phyloP scores from a whole-genome alignment of 1,284 basidiomycete genomes.

The Puccinia novopanici region DNA sequence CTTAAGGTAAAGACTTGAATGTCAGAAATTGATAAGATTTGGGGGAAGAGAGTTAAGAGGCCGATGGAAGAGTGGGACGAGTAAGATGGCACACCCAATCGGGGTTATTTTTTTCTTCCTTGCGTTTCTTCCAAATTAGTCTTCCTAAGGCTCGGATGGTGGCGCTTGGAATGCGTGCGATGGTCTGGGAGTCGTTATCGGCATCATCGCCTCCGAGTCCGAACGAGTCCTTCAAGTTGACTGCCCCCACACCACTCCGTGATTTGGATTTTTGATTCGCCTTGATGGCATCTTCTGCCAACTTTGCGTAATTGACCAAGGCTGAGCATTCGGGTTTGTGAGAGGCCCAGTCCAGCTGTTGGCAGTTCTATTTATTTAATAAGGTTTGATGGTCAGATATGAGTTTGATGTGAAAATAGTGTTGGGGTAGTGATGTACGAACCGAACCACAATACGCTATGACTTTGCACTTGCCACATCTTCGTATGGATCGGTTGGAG shows the following conservation, averaged over 20 bases:
- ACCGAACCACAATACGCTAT: slow-evolving; percentile 75
- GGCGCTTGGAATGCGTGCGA: slow-evolving; percentile 65
- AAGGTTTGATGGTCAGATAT: neutral
- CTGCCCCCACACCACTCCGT: slow-evolving; percentile 5
- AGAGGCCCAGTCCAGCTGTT: slow-evolving; percentile 71
- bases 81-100: slow-evolving; percentile 65
- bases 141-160: slow-evolving; percentile 66
- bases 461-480: slow-evolving; percentile 71
- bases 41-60: neutral
- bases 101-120: slow-evolving; percentile 64
- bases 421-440: no score
- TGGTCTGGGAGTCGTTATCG: slow-evolving; percentile 41
- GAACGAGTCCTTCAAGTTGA: slow-evolving; percentile 2
- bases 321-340: slow-evolving; percentile 78
- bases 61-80: neutral
- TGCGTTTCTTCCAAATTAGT: slow-evolving; percentile 60
- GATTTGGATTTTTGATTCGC: slow-evolving; percentile 53
- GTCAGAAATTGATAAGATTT: neutral
- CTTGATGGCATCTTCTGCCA: slow-evolving; percentile 33
- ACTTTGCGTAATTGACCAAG: slow-evolving; percentile 57
- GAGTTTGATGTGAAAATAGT: neutral
- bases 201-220: slow-evolving; percentile 22
- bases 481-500: slow-evolving; percentile 58
- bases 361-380: slow-evolving; percentile 63
- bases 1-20: slow-evolving; percentile 32